Evolutionary conservation across 148 eudicot genomes (phyloP), one percentile per base, ranked within the genome.

Genomic region (Arctostaphylos glauca): DNA sequence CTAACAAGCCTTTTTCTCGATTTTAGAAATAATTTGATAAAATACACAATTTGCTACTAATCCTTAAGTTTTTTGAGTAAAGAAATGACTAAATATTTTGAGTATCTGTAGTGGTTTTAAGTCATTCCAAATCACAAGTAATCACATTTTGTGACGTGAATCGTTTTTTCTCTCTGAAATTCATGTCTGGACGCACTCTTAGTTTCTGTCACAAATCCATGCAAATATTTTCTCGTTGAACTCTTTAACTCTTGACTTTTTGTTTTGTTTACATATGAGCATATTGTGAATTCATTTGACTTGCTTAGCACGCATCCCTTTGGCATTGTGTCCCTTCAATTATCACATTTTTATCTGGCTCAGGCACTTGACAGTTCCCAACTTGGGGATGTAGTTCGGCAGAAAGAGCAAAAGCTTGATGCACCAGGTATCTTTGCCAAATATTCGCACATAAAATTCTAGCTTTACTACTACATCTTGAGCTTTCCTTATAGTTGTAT

Each of bases 331-430:
- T 48, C 46, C 49, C 52, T 21, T 70, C 6, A 58, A 73, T 68
- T 68, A 74, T 52, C 50, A 3, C 18, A 38, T 56, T 66, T 85
- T 78, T 48, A 52, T 74, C 68, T 80, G 73, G 47, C 81, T 59
- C 89, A 96, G 98, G 98, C 98, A 68, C 98, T 96, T 83, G 97
- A 96, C 80, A 96, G 94, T 86, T 93, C 98, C 38, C 98, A 96
- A 88, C 94, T 96, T 54, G 98, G 98, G 83, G 92, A 94, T 76
- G 82, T 90, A 66, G 89, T 96, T 81, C 95, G 98, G 18, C 85
- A 84, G 23, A 96, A 92, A 87, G 97, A 93, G 66, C 97, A 93
- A 77, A 92, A 90, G 82, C 92, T 96, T 75, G 98, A 96, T 56
- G 81, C 98, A 47, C 98, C 95, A 83, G 98, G 98, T 94, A 84